A percentile compares a stretch with the other conserved stretches of the same genome.
These are phyloP conservation scores for Nicotiana paniculata DNA, from an alignment of 257 asterid genomes.

Conservation along the genomic window DNA sequence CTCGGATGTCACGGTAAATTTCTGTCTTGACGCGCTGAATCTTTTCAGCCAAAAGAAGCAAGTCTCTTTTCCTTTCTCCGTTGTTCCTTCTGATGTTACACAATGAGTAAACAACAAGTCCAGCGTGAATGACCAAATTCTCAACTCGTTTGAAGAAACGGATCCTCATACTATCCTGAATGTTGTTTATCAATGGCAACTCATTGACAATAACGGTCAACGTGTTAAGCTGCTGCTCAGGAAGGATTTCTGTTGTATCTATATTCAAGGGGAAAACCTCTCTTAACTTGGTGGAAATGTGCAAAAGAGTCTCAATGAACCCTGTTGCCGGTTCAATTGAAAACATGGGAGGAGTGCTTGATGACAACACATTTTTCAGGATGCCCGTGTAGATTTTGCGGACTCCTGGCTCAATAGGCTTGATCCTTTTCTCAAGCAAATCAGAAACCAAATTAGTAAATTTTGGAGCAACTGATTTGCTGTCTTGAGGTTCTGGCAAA, in stretches of 20 bases:
- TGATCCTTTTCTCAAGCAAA: too few species aligned
- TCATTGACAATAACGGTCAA: background rate
- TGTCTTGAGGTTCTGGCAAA: too few species aligned
- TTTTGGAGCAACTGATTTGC: too few species aligned
- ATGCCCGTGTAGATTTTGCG: background rate
- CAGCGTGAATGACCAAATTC: background rate
- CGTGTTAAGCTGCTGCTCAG: background rate
- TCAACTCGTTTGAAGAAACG: background rate
- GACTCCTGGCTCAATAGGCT: background rate
- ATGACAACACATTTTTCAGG: background rate
- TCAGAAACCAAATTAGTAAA: too few species aligned
- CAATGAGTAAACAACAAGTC: background rate
- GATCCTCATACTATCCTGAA: background rate
- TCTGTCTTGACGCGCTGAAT: background rate
- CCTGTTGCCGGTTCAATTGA: background rate
- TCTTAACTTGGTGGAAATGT: background rate
- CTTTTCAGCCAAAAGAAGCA: background rate
- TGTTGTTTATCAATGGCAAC: background rate
- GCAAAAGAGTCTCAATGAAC: background rate
- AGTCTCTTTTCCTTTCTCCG: background rate
- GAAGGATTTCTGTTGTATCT: background rate
- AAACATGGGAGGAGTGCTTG: background rate
- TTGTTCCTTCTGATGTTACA: background rate
- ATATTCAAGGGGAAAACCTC: background rate
- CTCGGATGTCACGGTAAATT: background rate